These are phyloP conservation scores for Aspergillus incahuasiensis DNA, from an alignment of 495 filamentous ascomycete species.

Conservation along the genomic window DNA sequence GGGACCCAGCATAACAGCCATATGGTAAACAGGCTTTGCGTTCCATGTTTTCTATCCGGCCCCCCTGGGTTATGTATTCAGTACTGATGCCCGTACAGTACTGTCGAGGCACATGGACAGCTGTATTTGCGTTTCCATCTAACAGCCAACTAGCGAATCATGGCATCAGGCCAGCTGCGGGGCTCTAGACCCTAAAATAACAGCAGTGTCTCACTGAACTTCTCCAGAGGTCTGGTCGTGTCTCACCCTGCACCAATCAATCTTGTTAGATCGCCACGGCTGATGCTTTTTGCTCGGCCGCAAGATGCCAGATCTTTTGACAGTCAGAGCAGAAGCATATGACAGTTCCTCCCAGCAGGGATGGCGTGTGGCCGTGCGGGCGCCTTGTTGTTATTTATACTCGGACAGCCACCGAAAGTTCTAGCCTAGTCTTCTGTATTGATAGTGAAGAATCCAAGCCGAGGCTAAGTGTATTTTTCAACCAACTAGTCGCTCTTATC, in stretches of 20 bases:
- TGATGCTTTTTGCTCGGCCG: neutral
- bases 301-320: neutral
- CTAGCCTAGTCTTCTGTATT: conserved; percentile 5
- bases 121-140: neutral
- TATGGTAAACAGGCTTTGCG: neutral
- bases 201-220: conserved; percentile 14
- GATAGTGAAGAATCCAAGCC: neutral
- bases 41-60: neutral
- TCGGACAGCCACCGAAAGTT: conserved; percentile 4
- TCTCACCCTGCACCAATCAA: conserved; percentile 16
- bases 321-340: neutral
- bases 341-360: neutral
- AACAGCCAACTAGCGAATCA: neutral
- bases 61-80: too few species aligned
- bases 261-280: conserved; percentile 9
- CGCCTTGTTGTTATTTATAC: conserved; percentile 16
- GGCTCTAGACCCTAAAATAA: conserved; percentile 13
- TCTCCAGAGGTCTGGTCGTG: neutral
- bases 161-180: neutral
- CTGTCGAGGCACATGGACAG: neutral
- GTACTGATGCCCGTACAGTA: neutral
- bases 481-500: neutral
- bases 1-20: neutral
- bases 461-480: neutral
- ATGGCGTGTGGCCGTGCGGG: neutral